These are phyloP conservation scores for Aureobasidium zeae DNA, from an alignment of 2,329 filamentous ascomycete species.

Conservation along the genomic window DNA sequence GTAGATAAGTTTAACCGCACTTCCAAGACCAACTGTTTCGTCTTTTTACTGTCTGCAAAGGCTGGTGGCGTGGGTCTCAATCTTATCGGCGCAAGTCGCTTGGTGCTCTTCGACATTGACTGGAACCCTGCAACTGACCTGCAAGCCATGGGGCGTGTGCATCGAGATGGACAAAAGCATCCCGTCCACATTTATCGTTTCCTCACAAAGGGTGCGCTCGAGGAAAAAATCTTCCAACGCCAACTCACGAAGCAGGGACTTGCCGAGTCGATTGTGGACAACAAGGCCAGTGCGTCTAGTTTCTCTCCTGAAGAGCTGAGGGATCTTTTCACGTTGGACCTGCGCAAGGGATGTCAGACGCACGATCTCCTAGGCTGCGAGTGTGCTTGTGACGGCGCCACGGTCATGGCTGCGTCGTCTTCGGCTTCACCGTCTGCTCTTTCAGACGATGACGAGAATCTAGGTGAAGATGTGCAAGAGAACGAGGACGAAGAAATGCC, in stretches of 20 bases:
- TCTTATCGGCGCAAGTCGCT: slow-evolving; percentile 59
- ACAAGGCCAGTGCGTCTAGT: slow-evolving; percentile 49
- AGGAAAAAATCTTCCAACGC: slow-evolving; percentile 67
- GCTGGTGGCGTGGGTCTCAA: slow-evolving; percentile 62
- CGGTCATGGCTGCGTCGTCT: neutral
- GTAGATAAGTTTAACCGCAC: slow-evolving; percentile 62
- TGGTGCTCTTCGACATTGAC: slow-evolving; percentile 64
- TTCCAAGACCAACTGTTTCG: slow-evolving; percentile 48
- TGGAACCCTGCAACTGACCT: slow-evolving; percentile 68
- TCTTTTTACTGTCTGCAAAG: slow-evolving; percentile 64
- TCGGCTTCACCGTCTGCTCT: neutral
- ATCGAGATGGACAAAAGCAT: slow-evolving; percentile 60
- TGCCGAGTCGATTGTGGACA: slow-evolving; percentile 62
- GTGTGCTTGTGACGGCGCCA: slow-evolving; percentile 42
- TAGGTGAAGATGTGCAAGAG: slow-evolving; percentile 6
- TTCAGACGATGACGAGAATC: slow-evolving; percentile 10
- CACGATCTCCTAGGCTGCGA: slow-evolving; percentile 57
- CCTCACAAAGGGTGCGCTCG: slow-evolving; percentile 57
- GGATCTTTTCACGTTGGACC: slow-evolving; percentile 58
- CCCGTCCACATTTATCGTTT: slow-evolving; percentile 62
- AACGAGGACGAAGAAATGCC: slow-evolving; percentile 27
- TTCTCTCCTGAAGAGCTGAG: slow-evolving; percentile 58
- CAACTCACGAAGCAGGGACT: slow-evolving; percentile 63
- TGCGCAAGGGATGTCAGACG: slow-evolving; percentile 53
- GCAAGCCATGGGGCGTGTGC: slow-evolving; percentile 66